Evolutionary conservation across 2,329 filamentous ascomycete genomes (phyloP), one percentile per base, ranked within the genome.

Genomic region (Alternaria alternata): DNA sequence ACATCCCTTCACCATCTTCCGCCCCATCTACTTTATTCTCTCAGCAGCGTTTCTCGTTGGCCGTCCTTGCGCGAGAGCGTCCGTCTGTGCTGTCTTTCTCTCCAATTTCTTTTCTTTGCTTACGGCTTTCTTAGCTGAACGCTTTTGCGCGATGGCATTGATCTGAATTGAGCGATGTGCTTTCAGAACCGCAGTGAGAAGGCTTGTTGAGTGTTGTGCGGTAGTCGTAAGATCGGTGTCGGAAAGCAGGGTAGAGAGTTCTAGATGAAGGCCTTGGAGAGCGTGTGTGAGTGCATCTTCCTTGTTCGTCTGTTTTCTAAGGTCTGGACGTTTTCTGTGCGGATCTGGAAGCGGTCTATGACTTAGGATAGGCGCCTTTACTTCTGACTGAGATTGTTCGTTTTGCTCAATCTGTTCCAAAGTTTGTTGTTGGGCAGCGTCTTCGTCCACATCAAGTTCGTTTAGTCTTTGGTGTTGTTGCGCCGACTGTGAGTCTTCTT

Each of bases 281-380:
- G 57, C 57, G 8, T 18, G n/a, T n/a, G 30, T 44, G 16, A 59
- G 57, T 1, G 57, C 46, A 2, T 11, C 32, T 49, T 49, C 46
- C 16, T 49, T 36, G 9, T 16, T 22, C 12, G 30, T 34, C 9
- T 1, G 22, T 38, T 38, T 12, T 30, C 46, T 39, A 6, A 54
- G 48, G 8, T 54, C 49, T 28, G 49, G 55, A 5, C 44, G 49
- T 41, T 59, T 59, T 43, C 57, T 46, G 7, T 59, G 46, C n/a
- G 44, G 44, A 26, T 59, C 52, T 26, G 52, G 39, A 44, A 59
- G 57, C 2, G 57, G 57, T 18, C 57, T 54, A 39, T 59, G 49
- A 28, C 46, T 49, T 18, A 59, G 44, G 11, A 42, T 56, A 4
- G 14, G 18, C 7, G 12, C 11, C 24, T 56, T 53, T 26, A 20